Conservation (phyloP, 352 stramenopile species). For the Lagenidium giganteum region DNA sequence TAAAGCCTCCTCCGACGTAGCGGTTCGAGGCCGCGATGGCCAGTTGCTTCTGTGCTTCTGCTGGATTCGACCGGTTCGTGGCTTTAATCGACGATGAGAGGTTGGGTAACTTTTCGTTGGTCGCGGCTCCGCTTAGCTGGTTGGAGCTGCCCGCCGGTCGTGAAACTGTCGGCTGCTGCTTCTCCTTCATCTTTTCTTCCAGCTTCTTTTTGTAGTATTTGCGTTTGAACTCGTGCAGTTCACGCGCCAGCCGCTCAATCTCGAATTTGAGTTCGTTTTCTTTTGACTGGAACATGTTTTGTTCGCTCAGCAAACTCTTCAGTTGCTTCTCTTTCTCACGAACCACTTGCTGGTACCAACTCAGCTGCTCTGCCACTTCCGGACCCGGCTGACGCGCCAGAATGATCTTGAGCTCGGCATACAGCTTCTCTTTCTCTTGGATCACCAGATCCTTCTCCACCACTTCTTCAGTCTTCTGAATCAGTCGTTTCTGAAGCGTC, state of each 20-base stretch:
- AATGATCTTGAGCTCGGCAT: constrained; percentile 93
- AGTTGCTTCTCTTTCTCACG: constrained; percentile 96
- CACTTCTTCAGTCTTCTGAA: constrained; percentile 94
- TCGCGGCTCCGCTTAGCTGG: constrained; percentile 13
- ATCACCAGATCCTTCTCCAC: constrained; percentile 94
- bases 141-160: constrained; percentile 26
- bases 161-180: constrained; percentile 28
- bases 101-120: constrained; percentile 25
- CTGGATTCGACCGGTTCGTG: constrained; percentile 34
- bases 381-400: constrained; percentile 90
- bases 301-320: constrained; percentile 94
- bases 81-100: constrained; percentile 18
- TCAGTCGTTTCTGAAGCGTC: constrained; percentile 92
- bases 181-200: constrained; percentile 79
- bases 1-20: constrained; percentile 92
- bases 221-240: constrained; percentile 93
- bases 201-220: constrained; percentile 95
- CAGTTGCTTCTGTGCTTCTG: constrained; percentile 79
- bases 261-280: constrained; percentile 96
- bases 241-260: constrained; percentile 87
- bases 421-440: constrained; percentile 95
- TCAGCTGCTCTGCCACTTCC: constrained; percentile 94
- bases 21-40: constrained; percentile 82
- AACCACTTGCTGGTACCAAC: constrained; percentile 93
- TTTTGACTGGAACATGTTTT: constrained; percentile 96